Conservation (phyloP, 306 rosid genomes). For the Rosa multiflora region DNA sequence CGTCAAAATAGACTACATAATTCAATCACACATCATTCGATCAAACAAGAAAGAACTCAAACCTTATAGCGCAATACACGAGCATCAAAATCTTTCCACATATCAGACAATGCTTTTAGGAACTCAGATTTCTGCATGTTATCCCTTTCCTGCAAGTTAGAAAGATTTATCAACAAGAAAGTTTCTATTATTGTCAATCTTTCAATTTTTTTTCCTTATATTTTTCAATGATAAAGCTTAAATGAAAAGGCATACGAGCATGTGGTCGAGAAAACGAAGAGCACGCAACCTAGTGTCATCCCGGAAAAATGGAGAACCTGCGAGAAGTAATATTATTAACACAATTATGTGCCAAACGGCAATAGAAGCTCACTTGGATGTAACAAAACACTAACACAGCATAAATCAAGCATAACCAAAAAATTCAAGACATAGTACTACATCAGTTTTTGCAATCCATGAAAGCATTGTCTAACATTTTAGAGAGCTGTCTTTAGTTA, state of each 20-base stretch:
- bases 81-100: slow-evolving; percentile 99
- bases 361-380: background rate
- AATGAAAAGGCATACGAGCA: slow-evolving; percentile 76
- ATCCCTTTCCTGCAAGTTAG: slow-evolving; percentile 85
- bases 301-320: slow-evolving; percentile 92
- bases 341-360: background rate
- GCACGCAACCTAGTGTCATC: slow-evolving; percentile 98
- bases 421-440: background rate
- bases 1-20: slow-evolving; percentile 6
- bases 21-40: slow-evolving; percentile 17
- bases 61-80: slow-evolving; percentile 99
- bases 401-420: background rate
- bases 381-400: background rate
- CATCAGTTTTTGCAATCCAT: background rate
- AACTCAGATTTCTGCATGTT: slow-evolving; percentile 99
- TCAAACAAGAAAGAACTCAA: slow-evolving; percentile 28
- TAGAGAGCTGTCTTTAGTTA: background rate
- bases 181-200: background rate
- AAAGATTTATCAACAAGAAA: slow-evolving; percentile 18
- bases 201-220: slow-evolving; percentile 4
- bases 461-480: background rate
- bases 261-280: slow-evolving; percentile 95
- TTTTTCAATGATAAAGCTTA: slow-evolving; percentile 26
- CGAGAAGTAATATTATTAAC: slow-evolving; percentile 22
- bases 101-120: slow-evolving; percentile 87